A percentile compares a stretch with the other conserved stretches of the same genome.
phyloP scores from a whole-genome alignment of 176 grass and related monocot genomes.

The Tillandsia fasciculata region DNA sequence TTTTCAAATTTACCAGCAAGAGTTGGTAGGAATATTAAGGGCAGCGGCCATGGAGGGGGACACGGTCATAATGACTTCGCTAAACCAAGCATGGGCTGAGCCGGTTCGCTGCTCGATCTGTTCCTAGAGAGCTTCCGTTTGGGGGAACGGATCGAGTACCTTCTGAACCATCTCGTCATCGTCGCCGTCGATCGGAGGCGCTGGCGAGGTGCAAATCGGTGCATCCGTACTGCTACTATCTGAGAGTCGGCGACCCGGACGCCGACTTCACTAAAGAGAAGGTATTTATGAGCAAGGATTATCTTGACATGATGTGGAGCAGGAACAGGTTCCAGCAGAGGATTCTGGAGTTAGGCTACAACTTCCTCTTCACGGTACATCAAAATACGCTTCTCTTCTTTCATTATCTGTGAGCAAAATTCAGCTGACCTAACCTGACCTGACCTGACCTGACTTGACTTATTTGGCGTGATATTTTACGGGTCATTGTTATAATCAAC shows the following conservation, averaged over 20 bases:
- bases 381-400: neutral
- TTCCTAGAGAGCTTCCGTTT: constrained; percentile 67
- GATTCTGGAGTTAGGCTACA: constrained; percentile 62
- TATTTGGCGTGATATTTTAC: too few relatives aligned
- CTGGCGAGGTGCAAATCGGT: constrained; percentile 33
- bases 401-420: too few relatives aligned
- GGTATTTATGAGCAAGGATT: constrained; percentile 59
- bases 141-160: constrained; percentile 29
- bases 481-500: too few relatives aligned
- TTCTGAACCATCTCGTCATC: constrained; percentile 47
- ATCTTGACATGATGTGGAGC: constrained; percentile 81
- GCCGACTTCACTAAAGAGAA: constrained; percentile 61
- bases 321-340: constrained; percentile 45
- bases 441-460: too few relatives aligned
- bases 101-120: constrained; percentile 53
- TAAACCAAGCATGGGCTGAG: constrained; percentile 63
- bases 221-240: constrained; percentile 58
- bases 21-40: constrained; percentile 34
- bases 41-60: constrained; percentile 34
- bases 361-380: constrained; percentile 62
- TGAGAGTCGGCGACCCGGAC: constrained; percentile 8
- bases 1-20: constrained; percentile 4
- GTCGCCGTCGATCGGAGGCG: constrained; percentile 50
- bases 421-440: neutral
- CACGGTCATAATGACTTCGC: constrained; percentile 57